A percentile compares a stretch with the other conserved stretches of the same genome.
Conservation (phyloP, 139 green algal genomes). For the Tetradesmus lagerheimii region DNA sequence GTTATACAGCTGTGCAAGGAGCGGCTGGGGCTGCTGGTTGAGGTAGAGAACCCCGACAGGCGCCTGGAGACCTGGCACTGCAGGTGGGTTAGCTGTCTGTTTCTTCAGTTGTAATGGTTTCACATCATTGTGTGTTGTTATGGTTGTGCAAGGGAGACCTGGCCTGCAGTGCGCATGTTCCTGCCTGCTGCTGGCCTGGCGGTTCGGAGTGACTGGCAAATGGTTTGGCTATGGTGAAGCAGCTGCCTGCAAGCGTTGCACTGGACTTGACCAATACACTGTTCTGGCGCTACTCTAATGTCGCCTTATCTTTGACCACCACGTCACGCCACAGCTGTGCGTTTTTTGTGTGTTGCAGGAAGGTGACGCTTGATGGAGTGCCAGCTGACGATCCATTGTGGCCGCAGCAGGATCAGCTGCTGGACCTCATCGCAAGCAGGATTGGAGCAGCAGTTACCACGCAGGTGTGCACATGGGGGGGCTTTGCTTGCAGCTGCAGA, state of each 20-base stretch:
- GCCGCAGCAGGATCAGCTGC: slow-evolving; percentile 68
- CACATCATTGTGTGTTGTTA: too few species aligned
- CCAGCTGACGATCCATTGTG: slow-evolving; percentile 56
- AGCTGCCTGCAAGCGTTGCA: too few species aligned
- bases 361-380: slow-evolving; percentile 61
- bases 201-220: too few species aligned
- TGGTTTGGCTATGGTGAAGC: too few species aligned
- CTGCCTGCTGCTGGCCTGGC: too few species aligned
- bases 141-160: too few species aligned
- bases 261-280: neutral
- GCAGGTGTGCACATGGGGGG: neutral
- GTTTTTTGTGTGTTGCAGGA: slow-evolving; percentile 10
- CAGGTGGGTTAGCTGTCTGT: too few species aligned
- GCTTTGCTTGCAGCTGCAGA: neutral
- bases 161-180: too few species aligned
- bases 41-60: slow-evolving; percentile 45
- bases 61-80: slow-evolving; percentile 35
- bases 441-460: slow-evolving; percentile 59
- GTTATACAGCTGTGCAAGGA: slow-evolving; percentile 80
- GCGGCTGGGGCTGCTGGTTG: slow-evolving; percentile 75
- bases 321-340: too few species aligned
- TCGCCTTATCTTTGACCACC: too few species aligned
- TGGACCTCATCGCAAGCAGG: slow-evolving; percentile 54
- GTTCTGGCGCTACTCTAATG: too few species aligned
- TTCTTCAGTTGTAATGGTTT: too few species aligned